Evolutionary conservation across 306 rosid species (phyloP).

Genomic region (Crataegus laevigata): DNA sequence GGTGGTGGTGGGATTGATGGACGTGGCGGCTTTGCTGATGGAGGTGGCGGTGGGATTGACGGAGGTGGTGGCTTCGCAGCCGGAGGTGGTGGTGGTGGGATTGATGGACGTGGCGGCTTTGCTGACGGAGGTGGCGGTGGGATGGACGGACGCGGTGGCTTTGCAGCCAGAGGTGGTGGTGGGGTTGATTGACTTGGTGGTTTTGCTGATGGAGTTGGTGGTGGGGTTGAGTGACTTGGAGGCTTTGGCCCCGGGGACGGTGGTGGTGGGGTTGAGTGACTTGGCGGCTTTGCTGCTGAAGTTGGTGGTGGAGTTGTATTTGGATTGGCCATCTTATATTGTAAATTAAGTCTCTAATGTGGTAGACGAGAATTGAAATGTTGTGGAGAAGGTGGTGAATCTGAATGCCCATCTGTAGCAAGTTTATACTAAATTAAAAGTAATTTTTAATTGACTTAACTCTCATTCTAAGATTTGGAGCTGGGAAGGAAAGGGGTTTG

Average conservation of each 20-base stretch:
- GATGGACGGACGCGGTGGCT: background rate
- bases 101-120: background rate
- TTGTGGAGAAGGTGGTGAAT: constrained; percentile 13
- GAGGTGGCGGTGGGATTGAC: constrained; percentile 2
- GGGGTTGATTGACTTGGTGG: background rate
- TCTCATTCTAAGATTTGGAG: constrained; percentile 49
- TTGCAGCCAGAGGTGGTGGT: background rate
- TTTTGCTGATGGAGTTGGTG: background rate
- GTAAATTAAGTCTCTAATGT: background rate
- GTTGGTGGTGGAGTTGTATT: background rate
- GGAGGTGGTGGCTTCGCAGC: constrained; percentile 1
- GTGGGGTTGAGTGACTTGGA: background rate
- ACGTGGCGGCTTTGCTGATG: background rate
- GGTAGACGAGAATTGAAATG: background rate
- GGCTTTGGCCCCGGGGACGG: too few species aligned
- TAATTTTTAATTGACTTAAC: constrained; percentile 41
- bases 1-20: background rate
- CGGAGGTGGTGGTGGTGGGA: background rate
- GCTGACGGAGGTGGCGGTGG: background rate
- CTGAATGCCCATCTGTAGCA: constrained; percentile 20
- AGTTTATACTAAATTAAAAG: constrained; percentile 6
- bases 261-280: too few species aligned
- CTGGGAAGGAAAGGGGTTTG: constrained; percentile 13
- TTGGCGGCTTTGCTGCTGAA: too few species aligned
- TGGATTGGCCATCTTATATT: constrained; percentile 33